Base-by-base conservation (phyloP, 2,329 filamentous ascomycete species). In the Balansia obtecta region DNA sequence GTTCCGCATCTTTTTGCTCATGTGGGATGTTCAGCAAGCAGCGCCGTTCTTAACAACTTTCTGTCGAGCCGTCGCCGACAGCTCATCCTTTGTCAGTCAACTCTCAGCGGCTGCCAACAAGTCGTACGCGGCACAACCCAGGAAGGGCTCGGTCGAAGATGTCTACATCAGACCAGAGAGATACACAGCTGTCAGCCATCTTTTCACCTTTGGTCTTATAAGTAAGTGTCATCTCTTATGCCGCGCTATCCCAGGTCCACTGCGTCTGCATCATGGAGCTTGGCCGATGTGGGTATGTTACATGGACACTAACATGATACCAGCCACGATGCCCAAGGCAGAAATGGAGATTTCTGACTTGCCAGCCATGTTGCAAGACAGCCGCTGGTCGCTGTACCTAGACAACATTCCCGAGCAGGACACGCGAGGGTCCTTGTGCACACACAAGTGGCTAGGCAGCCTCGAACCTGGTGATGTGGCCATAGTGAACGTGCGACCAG, bases 1-100 rank as follows among this genome's bases (percentile, higher is more conserved):
- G 60, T 90, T 89, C 69, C 77, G 83, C 46, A 76, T 88, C 44
- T 88, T 86, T 63, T 74, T 89, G 53, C 76, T 90, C 53, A 76
- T 80, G 53, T 79, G 77, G 59, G 74, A 86, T 58, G 71, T 87
- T 2, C 70, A 73, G 50, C 63, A 72, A 33, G 73, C 75, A 3
- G 69, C 68, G 49, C 67, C 69, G 1, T 86, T 86, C 64, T 69
- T 88, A 22, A 69, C 76, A 7, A 71, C 70, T 0, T 72, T 88
- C 40, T 83, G 77, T 56, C 66, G 71, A 27, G 68, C 74, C 10
- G 71, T 86, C 46, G 70, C 72, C 1, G 69, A 72, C 1, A 61
- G 64, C 30, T 65, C 67, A 6, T 79, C 76, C 1, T 73, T 85
- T 41, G 71, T 86, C 33, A 78, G 74, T 54, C 77, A 77, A 48